These are phyloP conservation scores for Gaeumannomyces sp. DNA, from an alignment of 2,329 filamentous ascomycete genomes.

Conservation along the genomic window DNA sequence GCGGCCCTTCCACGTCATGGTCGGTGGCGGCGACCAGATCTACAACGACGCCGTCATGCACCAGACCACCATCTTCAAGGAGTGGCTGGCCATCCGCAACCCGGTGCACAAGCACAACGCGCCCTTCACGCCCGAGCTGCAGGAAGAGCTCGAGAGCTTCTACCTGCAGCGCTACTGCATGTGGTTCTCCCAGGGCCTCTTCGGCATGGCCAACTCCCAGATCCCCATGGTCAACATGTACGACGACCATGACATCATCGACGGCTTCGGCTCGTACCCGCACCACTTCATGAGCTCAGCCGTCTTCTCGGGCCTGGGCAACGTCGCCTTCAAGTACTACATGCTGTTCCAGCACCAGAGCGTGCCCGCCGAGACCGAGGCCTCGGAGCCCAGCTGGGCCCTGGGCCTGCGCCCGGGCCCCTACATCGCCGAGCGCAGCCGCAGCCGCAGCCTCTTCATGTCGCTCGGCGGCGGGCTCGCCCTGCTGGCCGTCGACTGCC, in stretches of 20 bases:
- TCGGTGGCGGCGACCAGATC: conserved; percentile 93
- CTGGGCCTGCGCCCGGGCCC: conserved; percentile 74
- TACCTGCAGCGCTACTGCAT: conserved; percentile 83
- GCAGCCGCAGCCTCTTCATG: conserved; percentile 81
- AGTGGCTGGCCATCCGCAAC: conserved; percentile 80
- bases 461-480: conserved; percentile 71
- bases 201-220: conserved; percentile 85
- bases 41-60: conserved; percentile 85
- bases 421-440: conserved; percentile 80
- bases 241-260: conserved; percentile 90
- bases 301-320: conserved; percentile 83
- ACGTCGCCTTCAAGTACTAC: conserved; percentile 96
- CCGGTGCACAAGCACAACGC: conserved; percentile 71
- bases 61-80: conserved; percentile 68
- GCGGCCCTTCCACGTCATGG: conserved; percentile 94
- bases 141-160: conserved; percentile 80
- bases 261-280: conserved; percentile 89
- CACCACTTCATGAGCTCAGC: conserved; percentile 86
- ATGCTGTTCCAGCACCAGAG: conserved; percentile 98
- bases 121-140: conserved; percentile 74
- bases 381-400: conserved; percentile 85
- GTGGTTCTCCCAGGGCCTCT: conserved; percentile 96
- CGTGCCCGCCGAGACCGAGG: conserved; percentile 70
- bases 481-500: conserved; percentile 82
- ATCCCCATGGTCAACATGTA: conserved; percentile 99